Conservation (phyloP, 177 flowering plant genomes). For the Vitis hybrid region DNA sequence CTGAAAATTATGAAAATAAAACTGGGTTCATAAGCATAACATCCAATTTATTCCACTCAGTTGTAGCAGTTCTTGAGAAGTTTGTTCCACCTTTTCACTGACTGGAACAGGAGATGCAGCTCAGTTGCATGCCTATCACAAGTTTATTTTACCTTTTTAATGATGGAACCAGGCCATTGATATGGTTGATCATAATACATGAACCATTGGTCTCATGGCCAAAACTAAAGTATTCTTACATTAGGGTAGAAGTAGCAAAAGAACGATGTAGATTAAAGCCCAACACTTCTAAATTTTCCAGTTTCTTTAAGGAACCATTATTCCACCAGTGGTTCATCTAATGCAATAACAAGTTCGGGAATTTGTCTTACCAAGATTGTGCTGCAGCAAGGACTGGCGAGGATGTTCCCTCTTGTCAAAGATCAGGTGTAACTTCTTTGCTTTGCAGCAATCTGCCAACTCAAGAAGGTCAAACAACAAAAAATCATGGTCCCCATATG, state of each 20-base stretch:
- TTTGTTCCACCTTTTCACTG: not conserved
- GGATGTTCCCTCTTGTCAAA: slow-evolving; percentile 90
- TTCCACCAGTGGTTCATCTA: not conserved
- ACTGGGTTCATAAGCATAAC: too few species aligned
- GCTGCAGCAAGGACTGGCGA: slow-evolving; percentile 79
- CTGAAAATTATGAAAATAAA: not conserved
- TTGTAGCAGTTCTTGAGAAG: too few species aligned
- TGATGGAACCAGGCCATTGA: not conserved
- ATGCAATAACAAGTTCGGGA: not conserved
- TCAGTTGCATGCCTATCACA: not conserved
- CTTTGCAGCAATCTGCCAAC: slow-evolving; percentile 93
- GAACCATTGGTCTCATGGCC: not conserved
- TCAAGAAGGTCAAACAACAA: slow-evolving; percentile 90
- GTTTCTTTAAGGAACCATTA: not conserved
- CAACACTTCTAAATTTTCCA: not conserved
- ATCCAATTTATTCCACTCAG: too few species aligned
- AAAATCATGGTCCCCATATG: slow-evolving; percentile 62
- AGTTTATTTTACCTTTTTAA: not conserved
- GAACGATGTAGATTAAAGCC: not conserved
- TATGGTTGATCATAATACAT: not conserved
- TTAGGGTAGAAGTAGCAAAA: not conserved
- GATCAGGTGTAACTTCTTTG: slow-evolving; percentile 74
- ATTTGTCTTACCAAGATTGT: slow-evolving; percentile 69
- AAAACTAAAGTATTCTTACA: too few species aligned
- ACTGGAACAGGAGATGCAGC: not conserved